Conservation (phyloP, 176 grass and related monocot species). For the Canna indica region DNA sequence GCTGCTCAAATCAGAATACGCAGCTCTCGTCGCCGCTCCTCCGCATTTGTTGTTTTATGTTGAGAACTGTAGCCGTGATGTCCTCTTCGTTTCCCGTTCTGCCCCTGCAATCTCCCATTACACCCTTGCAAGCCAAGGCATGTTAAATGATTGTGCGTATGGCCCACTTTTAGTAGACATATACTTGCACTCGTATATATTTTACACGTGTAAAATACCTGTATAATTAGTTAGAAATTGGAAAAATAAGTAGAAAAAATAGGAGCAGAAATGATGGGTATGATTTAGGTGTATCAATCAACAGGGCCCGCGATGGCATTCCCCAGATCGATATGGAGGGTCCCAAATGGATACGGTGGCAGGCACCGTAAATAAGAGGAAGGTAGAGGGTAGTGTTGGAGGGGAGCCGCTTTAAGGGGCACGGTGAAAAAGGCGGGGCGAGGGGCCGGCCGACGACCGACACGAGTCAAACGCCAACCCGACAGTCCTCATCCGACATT, state of each 20-base stretch:
- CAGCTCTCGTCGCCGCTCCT: constrained; percentile 5
- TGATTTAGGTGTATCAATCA: no score
- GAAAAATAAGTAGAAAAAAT: no score
- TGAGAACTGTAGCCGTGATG: constrained; percentile 9
- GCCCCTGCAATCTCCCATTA: no score
- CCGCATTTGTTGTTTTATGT: neutral
- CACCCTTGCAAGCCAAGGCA: neutral
- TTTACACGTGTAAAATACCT: no score
- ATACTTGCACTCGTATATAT: no score
- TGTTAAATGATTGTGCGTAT: no score
- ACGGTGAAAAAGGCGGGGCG: neutral
- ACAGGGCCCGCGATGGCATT: neutral
- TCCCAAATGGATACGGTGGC: neutral
- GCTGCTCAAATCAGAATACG: neutral
- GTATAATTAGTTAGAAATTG: no score
- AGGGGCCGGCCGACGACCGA: neutral
- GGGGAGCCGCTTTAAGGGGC: neutral
- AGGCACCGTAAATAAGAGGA: neutral
- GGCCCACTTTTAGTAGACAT: no score
- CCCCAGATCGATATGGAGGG: neutral
- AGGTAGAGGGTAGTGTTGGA: neutral
- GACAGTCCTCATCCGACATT: constrained; percentile 5
- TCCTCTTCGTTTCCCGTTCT: neutral
- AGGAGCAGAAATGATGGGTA: no score
- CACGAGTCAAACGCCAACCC: constrained; percentile 10